These are phyloP conservation scores for Citrus inodora DNA, from an alignment of 345 rosid genomes.

Conservation along the genomic window DNA sequence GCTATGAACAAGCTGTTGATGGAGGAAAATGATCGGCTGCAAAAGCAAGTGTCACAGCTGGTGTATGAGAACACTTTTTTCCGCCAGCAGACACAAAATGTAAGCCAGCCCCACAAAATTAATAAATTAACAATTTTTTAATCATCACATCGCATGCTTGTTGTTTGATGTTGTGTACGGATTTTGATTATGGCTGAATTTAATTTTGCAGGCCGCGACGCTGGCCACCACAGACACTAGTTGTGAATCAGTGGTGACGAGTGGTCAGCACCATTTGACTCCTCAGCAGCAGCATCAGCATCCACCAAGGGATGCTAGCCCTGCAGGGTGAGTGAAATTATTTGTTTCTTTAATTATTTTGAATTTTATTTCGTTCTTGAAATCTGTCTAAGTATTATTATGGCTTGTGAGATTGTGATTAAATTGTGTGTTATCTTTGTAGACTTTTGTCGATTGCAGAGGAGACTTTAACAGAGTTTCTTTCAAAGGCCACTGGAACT, in stretches of 20 bases:
- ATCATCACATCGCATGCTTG: background rate
- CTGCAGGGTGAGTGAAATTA: slow-evolving; percentile 67
- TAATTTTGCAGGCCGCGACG: slow-evolving; percentile 35
- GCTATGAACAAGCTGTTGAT: slow-evolving; percentile 83
- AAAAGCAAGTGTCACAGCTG: slow-evolving; percentile 75
- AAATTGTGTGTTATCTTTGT: slow-evolving; percentile 15
- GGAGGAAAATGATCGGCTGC: slow-evolving; percentile 86
- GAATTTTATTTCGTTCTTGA: background rate
- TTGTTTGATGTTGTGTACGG: background rate
- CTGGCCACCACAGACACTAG: slow-evolving; percentile 67
- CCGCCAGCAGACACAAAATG: slow-evolving; percentile 68
- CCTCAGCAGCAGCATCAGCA: slow-evolving; percentile 36
- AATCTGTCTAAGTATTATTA: too few species aligned
- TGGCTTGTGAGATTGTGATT: slow-evolving; percentile 7
- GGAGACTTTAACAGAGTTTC: slow-evolving; percentile 99
- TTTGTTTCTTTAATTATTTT: background rate
- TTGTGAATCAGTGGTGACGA: slow-evolving; percentile 77
- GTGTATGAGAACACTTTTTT: slow-evolving; percentile 76
- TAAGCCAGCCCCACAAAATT: background rate
- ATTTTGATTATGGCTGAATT: slow-evolving; percentile 1
- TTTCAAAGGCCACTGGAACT: slow-evolving; percentile 99
- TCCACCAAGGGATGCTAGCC: slow-evolving; percentile 83
- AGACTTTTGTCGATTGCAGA: slow-evolving; percentile 99
- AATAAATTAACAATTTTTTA: too few species aligned
- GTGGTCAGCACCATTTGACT: slow-evolving; percentile 72